Base-by-base conservation (phyloP, 306 rosid species). In the Dryas octopetala region DNA sequence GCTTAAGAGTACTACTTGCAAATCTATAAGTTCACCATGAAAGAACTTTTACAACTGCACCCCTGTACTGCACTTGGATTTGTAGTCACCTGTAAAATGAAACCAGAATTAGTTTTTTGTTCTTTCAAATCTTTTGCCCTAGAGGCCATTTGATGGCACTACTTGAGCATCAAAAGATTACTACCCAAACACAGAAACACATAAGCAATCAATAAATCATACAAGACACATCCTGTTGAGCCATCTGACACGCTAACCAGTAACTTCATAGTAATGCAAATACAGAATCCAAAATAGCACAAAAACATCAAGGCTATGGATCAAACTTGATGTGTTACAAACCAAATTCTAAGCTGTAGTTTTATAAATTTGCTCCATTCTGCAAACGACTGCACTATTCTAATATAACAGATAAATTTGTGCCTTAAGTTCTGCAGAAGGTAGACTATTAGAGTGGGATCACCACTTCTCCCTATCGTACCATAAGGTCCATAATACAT, bases 51-150 rank as follows among this genome's bases (percentile, higher is more conserved):
- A 80, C 98, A 91, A 78, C 97, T 91, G 83, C 98, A 95, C 60
- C 97, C 98, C 15, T 96, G 96, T 41, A 91, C 97, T 16, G 96
- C 98, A 77, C 98, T 95, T 65, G 97, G 97, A 87, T 90, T 95
- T 70, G 88, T 89, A 3, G 91, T 86, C 74, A 91, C 98, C 98
- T 91, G 84, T 23, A 74, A 77, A 59, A 66, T 74, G 74, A 77
- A 78, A 79, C 80, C 84, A 78, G 66, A 80, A 70, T 47, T 40
- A 45, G 10, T 19, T 41, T 63, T 17, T 38, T 67, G 28, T 46
- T 47, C 38, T 12, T 10, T 32, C 12, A 8, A 41, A 40, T 17
- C 19, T 5, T 23, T 53, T 51, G 26, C 6, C 15, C 41, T 51
- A 9, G 6, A 50, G 52, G 19, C 28, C 62, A 52, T 55, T 14